Base-by-base conservation (phyloP, 2,329 filamentous ascomycete genomes). In the Metarhizium brunneum region DNA sequence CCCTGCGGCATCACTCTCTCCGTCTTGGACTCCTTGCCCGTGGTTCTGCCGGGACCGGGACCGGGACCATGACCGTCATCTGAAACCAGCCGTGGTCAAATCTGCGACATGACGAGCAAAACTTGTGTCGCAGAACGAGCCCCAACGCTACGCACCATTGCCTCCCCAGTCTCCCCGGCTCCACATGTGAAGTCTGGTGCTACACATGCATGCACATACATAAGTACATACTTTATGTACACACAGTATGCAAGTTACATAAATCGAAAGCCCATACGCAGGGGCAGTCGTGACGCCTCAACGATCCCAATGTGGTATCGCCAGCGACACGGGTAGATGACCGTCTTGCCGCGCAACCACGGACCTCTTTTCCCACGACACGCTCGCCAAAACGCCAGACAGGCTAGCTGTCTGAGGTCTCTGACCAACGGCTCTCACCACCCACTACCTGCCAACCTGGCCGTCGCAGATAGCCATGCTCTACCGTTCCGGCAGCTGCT, bases 51-150 rank as follows among this genome's bases (percentile, higher is more conserved):
- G 25, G 25, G 25, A 25, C 25, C 25, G 25, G 25, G 25, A 25
- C 25, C 25, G 25, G 3, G 25, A 25, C 25, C 25, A 1, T 25
- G 25, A 25, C 25, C 25, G 25, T 25, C 25, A 25, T 29, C 42
- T 55, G 54, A 55, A 55, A 55, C 53, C 8, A 13, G 47, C 14
- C 29, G 35, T 45, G 30, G 40, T 48, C 42, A 16, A 47, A 55
- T 30, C 54, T 55, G 48, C 49, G 49, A 52, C 54, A 54, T 35
- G 47, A 52, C 7, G 25, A 20, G 48, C 54, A 25, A 47, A 38
- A 10, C 42, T 13, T 14, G 18, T 52, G 54, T 55, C 49, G 30
- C 54, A 55, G 42, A 18, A 16, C 42, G 7, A 32, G 14, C 36
- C 49, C 13, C 49, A 20, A 6, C 16, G 32, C 42, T 45, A 6